Percentiles rank a stretch among this genome's conserved stretches.
These are phyloP conservation scores for Solanum lycopersicoides DNA, from an alignment of 257 asterid species.

Conservation along the genomic window DNA sequence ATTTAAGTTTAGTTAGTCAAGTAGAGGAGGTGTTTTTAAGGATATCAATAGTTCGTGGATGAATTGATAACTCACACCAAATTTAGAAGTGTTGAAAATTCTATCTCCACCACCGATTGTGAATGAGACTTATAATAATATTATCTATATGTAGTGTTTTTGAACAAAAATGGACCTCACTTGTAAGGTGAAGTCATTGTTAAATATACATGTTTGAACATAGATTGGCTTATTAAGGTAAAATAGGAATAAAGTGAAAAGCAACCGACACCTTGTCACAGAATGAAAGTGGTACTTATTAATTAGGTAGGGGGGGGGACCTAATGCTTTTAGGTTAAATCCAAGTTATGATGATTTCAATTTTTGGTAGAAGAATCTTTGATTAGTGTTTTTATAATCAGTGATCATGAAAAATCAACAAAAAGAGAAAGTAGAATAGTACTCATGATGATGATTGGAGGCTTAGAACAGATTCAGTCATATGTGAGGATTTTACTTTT, in stretches of 20 bases:
- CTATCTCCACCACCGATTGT: fast-evolving
- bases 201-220: background rate
- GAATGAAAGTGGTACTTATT: constrained; percentile 43
- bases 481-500: constrained; percentile 50
- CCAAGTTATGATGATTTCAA: constrained; percentile 10
- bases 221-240: constrained; percentile 26
- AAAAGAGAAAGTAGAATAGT: background rate
- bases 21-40: background rate
- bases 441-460: constrained; percentile 15
- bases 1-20: background rate
- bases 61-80: background rate
- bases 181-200: background rate
- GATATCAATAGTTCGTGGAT: background rate
- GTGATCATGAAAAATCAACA: background rate
- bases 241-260: constrained; percentile 82
- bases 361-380: constrained; percentile 31
- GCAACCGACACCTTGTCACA: constrained; percentile 61
- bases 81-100: background rate
- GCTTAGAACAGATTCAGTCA: constrained; percentile 35
- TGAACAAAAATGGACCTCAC: background rate
- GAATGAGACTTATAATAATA: background rate
- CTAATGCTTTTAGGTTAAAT: background rate
- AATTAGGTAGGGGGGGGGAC: background rate
- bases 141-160: background rate
- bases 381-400: constrained; percentile 13